These are phyloP conservation scores for Plectosphaerella plurivora DNA, from an alignment of 2,329 filamentous ascomycete species.

Conservation along the genomic window DNA sequence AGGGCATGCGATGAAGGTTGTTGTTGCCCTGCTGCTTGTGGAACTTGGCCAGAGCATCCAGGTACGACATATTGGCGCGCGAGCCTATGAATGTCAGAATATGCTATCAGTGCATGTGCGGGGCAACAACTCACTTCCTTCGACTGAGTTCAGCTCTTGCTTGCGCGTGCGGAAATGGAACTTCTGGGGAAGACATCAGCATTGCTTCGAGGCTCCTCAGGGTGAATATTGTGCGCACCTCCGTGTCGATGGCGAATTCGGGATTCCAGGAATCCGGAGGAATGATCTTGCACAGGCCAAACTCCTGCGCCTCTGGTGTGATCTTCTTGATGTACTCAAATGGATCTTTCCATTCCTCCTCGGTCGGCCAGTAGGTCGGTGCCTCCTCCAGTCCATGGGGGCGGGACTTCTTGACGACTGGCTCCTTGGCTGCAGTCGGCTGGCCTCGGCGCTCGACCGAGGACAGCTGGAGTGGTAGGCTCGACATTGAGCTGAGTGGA, in stretches of 20 bases:
- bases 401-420: slow-evolving; percentile 70
- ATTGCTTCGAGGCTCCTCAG: neutral
- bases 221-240: slow-evolving; percentile 50
- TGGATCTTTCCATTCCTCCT: slow-evolving; percentile 92
- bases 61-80: slow-evolving; percentile 90
- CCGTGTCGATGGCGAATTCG: slow-evolving; percentile 91
- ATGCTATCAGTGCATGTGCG: neutral
- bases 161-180: slow-evolving; percentile 96
- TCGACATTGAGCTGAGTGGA: slow-evolving; percentile 52
- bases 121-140: slow-evolving; percentile 71
- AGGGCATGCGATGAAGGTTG: slow-evolving; percentile 89
- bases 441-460: slow-evolving; percentile 91
- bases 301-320: slow-evolving; percentile 76
- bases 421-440: slow-evolving; percentile 69
- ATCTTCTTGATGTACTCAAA: slow-evolving; percentile 94
- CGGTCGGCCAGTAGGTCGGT: slow-evolving; percentile 83
- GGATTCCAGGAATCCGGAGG: slow-evolving; percentile 93
- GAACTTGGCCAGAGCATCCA: slow-evolving; percentile 92
- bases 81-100: slow-evolving; percentile 61
- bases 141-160: slow-evolving; percentile 94
- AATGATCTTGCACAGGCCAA: slow-evolving; percentile 92
- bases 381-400: slow-evolving; percentile 85
- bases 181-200: slow-evolving; percentile 48
- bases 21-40: slow-evolving; percentile 96
- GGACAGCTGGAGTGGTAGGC: slow-evolving; percentile 69